Percentiles rank a stretch among this genome's conserved stretches.
Conservation (phyloP, 768 basidiomycete species). For the Polyporus arcularius region DNA sequence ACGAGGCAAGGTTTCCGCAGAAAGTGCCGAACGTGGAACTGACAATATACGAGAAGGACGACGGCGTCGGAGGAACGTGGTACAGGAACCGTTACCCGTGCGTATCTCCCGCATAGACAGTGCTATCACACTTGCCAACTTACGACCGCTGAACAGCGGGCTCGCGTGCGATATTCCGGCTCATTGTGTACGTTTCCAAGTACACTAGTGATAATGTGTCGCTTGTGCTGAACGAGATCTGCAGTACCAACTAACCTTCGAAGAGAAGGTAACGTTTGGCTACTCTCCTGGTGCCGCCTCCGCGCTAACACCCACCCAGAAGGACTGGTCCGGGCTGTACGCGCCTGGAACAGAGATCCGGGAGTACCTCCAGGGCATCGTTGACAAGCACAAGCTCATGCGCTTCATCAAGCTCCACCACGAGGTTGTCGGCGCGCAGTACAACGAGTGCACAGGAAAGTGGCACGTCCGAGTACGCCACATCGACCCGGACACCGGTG, state of each 20-base stretch:
- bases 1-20: not conserved
- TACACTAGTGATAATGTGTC: no score
- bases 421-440: conserved; percentile 51
- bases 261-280: conserved; percentile 41
- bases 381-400: conserved; percentile 57
- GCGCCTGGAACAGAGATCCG: conserved; percentile 61
- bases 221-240: not conserved
- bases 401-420: conserved; percentile 57
- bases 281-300: not conserved
- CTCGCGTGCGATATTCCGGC: conserved; percentile 65
- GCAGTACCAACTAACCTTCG: conserved; percentile 63
- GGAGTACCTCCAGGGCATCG: conserved; percentile 52
- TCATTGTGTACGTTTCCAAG: conserved; percentile 43
- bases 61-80: conserved; percentile 65
- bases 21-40: conserved; percentile 52
- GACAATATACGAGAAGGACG: conserved; percentile 59
- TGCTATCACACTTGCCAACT: not conserved
- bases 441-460: conserved; percentile 51
- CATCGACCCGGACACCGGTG: not conserved
- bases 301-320: conserved; percentile 31
- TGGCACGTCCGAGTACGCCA: conserved; percentile 53
- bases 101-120: conserved; percentile 13
- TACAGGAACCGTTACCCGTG: conserved; percentile 57
- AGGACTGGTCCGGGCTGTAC: conserved; percentile 63
- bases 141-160: conserved; percentile 35